These are phyloP conservation scores for Globisporangium mamillatum DNA, from an alignment of 352 stramenopile species.

Conservation along the genomic window DNA sequence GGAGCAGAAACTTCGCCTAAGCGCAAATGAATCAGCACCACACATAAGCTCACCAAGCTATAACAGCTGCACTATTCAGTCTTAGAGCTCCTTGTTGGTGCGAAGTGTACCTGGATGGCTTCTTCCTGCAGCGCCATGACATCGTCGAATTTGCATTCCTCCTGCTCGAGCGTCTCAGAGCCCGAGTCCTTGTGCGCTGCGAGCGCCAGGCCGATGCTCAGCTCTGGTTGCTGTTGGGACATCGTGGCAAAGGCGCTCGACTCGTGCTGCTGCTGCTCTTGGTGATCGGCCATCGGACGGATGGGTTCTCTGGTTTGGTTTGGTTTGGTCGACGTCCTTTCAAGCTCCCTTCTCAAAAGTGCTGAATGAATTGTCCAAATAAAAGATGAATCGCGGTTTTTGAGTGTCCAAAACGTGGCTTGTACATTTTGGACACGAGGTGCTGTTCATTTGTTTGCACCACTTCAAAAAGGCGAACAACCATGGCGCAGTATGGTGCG, in stretches of 20 bases:
- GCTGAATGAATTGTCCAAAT: not conserved
- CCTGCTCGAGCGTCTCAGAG: not conserved
- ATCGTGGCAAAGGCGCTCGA: constrained; percentile 6
- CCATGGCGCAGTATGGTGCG: constrained; percentile 8
- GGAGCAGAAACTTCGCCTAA: constrained; percentile 53
- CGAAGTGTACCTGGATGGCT: constrained; percentile 30
- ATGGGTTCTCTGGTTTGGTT: no score
- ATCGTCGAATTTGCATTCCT: constrained; percentile 62
- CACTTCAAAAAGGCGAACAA: not conserved
- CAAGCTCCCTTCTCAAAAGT: not conserved
- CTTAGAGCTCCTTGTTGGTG: not conserved
- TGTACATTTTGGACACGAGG: not conserved
- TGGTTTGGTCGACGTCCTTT: not conserved
- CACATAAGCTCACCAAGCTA: not conserved
- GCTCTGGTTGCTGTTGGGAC: constrained; percentile 21
- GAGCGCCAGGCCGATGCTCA: constrained; percentile 25
- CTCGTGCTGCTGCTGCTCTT: constrained; percentile 17
- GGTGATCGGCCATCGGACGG: not conserved
- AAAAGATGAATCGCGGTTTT: not conserved
- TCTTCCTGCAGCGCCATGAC: constrained; percentile 58
- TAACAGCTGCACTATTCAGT: not conserved
- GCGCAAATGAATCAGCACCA: not conserved
- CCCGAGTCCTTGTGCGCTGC: constrained; percentile 23
- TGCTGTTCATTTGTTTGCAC: not conserved
- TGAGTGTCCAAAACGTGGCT: not conserved